These are phyloP conservation scores for Closterium sp. DNA, from an alignment of 139 green algal species.

Conservation along the genomic window DNA sequence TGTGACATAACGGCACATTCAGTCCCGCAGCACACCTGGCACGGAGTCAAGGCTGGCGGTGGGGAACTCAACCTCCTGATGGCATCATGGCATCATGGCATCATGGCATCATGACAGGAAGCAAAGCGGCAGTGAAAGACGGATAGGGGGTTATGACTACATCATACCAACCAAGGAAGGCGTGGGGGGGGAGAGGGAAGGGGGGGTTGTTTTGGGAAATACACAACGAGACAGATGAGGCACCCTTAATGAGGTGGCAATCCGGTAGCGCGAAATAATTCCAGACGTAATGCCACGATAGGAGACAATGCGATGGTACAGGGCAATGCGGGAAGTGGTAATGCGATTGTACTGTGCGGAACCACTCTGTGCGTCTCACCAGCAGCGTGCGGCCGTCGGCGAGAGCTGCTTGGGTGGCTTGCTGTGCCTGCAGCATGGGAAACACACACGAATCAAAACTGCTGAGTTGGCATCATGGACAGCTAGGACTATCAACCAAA, in stretches of 20 bases:
- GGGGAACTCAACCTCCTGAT: slow-evolving; percentile 51
- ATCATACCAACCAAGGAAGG: too few species aligned
- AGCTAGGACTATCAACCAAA: too few species aligned
- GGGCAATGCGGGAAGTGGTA: not conserved
- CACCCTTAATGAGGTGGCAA: too few species aligned
- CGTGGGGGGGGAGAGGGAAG: not conserved
- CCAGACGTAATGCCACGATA: too few species aligned
- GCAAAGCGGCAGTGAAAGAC: too few species aligned
- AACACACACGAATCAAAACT: not conserved
- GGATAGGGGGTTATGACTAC: too few species aligned
- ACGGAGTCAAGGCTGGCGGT: slow-evolving; percentile 47
- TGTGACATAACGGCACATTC: not conserved
- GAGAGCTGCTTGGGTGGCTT: slow-evolving; percentile 29
- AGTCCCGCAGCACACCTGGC: slow-evolving; percentile 7
- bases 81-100: not conserved
- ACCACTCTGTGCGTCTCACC: not conserved
- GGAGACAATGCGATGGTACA: not conserved
- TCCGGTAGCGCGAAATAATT: too few species aligned
- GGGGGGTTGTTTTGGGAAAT: not conserved
- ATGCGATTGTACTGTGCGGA: not conserved
- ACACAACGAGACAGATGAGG: too few species aligned
- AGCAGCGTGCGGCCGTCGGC: slow-evolving; percentile 25
- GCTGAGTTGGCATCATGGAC: too few species aligned
- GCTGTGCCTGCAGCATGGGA: slow-evolving; percentile 12
- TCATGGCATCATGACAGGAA: too few species aligned